These are phyloP conservation scores for Cercophora samala DNA, from an alignment of 495 filamentous ascomycete genomes.

Conservation along the genomic window DNA sequence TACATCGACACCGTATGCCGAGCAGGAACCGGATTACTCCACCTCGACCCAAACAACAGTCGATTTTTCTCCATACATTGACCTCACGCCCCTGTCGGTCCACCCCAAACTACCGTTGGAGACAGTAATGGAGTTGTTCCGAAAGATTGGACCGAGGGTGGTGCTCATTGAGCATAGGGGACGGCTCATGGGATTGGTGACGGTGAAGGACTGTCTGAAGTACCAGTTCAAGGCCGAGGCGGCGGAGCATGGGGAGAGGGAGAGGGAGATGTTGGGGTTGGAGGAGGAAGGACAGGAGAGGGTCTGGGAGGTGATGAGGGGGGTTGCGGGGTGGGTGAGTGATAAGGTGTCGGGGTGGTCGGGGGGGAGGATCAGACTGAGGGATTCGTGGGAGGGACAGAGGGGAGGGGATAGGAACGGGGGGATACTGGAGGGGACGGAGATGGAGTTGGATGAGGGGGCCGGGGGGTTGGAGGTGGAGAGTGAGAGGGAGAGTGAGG, in stretches of 20 bases:
- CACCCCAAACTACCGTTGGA: constrained; percentile 91
- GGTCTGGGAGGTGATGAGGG: constrained; percentile 64
- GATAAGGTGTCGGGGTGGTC: constrained; percentile 46
- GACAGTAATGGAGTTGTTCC: constrained; percentile 98
- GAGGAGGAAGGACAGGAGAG: constrained; percentile 57
- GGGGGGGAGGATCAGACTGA: constrained; percentile 49
- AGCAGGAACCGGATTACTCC: constrained; percentile 22
- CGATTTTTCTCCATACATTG: constrained; percentile 85
- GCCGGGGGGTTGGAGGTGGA: constrained; percentile 63
- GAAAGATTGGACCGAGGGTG: constrained; percentile 93
- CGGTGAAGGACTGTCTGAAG: constrained; percentile 95
- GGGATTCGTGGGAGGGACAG: constrained; percentile 36
- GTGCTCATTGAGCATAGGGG: constrained; percentile 91
- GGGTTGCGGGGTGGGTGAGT: constrained; percentile 54
- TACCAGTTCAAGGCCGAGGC: constrained; percentile 97
- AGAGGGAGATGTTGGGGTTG: constrained; percentile 25
- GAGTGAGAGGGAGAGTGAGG: constrained; percentile 47
- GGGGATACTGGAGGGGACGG: constrained; percentile 62
- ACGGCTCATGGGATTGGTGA: constrained; percentile 77
- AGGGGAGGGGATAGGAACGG: constrained; percentile 28
- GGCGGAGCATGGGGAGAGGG: constrained; percentile 60
- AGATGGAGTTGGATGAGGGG: constrained; percentile 46
- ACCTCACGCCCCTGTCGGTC: constrained; percentile 84
- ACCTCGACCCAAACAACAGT: constrained; percentile 55
- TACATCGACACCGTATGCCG: neutral